Conservation (phyloP, 163 green algal species). For the Volvox carteri region DNA sequence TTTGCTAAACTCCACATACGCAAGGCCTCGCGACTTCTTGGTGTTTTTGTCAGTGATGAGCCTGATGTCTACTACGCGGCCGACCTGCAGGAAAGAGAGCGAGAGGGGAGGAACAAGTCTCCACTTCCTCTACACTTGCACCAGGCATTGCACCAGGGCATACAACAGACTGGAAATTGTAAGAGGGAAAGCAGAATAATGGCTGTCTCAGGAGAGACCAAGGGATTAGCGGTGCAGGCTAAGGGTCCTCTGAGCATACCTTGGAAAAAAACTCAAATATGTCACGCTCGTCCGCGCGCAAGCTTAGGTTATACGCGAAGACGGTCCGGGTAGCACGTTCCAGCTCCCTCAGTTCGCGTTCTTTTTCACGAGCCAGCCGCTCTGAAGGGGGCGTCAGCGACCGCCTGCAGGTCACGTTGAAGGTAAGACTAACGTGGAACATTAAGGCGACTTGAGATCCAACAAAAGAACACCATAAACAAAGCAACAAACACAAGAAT, state of each 20-base stretch:
- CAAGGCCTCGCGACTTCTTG: slow-evolving; percentile 92
- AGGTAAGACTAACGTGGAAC: too few species aligned
- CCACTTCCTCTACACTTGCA: not conserved
- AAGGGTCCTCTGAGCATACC: not conserved
- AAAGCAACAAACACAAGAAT: too few species aligned
- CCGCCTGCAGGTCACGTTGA: not conserved
- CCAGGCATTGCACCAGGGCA: too few species aligned
- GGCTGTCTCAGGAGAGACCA: too few species aligned
- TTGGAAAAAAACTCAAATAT: slow-evolving; percentile 80
- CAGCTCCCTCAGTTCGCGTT: slow-evolving; percentile 60
- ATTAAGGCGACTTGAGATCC: too few species aligned
- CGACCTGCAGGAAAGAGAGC: slow-evolving; percentile 61
- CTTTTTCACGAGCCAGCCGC: slow-evolving; percentile 20
- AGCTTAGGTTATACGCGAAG: slow-evolving; percentile 92
- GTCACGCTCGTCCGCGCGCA: slow-evolving; percentile 91
- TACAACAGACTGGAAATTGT: too few species aligned
- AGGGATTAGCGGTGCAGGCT: not conserved
- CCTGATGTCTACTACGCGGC: slow-evolving; percentile 90
- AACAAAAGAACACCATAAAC: too few species aligned
- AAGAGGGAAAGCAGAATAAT: too few species aligned
- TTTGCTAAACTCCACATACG: slow-evolving; percentile 88
- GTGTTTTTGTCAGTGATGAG: slow-evolving; percentile 97
- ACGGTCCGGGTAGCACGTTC: slow-evolving; percentile 93
- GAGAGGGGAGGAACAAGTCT: not conserved
- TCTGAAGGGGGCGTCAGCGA: not conserved